Percentiles rank a stretch among this genome's conserved stretches.
These are phyloP conservation scores for Umbellularia californica DNA, from an alignment of 164 flowering plant species.

Conservation along the genomic window DNA sequence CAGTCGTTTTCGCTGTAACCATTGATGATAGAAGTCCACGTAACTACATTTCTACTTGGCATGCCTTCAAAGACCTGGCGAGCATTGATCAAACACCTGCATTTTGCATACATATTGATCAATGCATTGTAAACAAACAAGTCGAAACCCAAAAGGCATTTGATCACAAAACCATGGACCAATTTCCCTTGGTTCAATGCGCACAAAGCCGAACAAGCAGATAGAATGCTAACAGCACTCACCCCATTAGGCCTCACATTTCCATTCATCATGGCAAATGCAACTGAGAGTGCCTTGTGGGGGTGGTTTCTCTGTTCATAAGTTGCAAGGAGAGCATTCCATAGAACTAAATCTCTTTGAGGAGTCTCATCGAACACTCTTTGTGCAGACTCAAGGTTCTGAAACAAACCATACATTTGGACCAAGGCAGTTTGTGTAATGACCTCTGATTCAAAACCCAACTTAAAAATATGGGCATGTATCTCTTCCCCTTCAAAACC, in stretches of 20 bases:
- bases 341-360: conserved; percentile 27
- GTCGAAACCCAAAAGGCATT: conserved; percentile 18
- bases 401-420: conserved; percentile 28
- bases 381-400: conserved; percentile 14
- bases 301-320: conserved; percentile 21
- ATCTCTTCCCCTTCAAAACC: conserved; percentile 18
- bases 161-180: conserved; percentile 28
- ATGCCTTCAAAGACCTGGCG: conserved; percentile 23
- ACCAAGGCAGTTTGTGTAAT: conserved; percentile 29
- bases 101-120: conserved; percentile 34
- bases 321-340: conserved; percentile 31
- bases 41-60: conserved; percentile 30
- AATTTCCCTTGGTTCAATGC: conserved; percentile 25
- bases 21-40: conserved; percentile 39
- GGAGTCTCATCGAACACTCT: conserved; percentile 30
- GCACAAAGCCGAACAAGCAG: conserved; percentile 30
- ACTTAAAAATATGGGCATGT: conserved; percentile 26
- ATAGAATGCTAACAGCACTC: conserved; percentile 27
- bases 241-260: conserved; percentile 25
- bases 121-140: conserved; percentile 32
- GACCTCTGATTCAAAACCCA: conserved; percentile 31
- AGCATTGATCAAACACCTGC: conserved; percentile 25
- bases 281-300: conserved; percentile 17
- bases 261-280: conserved; percentile 16
- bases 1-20: conserved; percentile 21